Evolutionary conservation across 805 yeast genomes (phyloP).

Genomic region (Grigorovia transvaalensis): DNA sequence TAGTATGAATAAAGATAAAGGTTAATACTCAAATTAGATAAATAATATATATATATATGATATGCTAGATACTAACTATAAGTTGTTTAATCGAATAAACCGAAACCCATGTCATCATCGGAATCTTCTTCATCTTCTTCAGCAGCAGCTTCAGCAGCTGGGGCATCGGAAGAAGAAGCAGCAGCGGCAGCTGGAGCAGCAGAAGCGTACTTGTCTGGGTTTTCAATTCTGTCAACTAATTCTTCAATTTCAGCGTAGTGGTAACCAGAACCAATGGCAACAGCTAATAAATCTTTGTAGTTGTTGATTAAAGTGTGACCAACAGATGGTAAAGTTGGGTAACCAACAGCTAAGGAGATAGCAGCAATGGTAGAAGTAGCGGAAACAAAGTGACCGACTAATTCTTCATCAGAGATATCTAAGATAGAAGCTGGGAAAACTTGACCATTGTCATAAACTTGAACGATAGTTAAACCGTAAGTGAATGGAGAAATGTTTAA

Average conservation of each 20-base stretch:
- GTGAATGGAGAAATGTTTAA: slow-evolving; percentile 99
- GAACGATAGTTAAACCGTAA: slow-evolving; percentile 93
- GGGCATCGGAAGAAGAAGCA: slow-evolving; percentile 47
- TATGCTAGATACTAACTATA: neutral
- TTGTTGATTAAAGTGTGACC: slow-evolving; percentile 97
- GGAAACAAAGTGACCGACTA: slow-evolving; percentile 79
- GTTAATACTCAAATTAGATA: neutral
- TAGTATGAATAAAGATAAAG: neutral
- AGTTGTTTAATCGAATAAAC: slow-evolving; percentile 81
- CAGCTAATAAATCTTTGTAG: slow-evolving; percentile 97
- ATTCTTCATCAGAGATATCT: slow-evolving; percentile 97
- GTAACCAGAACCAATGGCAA: slow-evolving; percentile 97
- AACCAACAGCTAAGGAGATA: slow-evolving; percentile 92
- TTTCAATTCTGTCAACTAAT: slow-evolving; percentile 97
- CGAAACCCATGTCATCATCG: slow-evolving; percentile 87
- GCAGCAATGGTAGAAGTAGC: slow-evolving; percentile 93
- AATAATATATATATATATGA: neutral
- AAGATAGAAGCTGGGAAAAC: slow-evolving; percentile 93
- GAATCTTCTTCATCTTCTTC: slow-evolving; percentile 65
- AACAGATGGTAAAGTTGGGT: slow-evolving; percentile 99
- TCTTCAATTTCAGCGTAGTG: slow-evolving; percentile 98
- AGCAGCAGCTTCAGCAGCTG: slow-evolving; percentile 60
- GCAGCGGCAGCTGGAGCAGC: slow-evolving; percentile 97
- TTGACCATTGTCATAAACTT: slow-evolving; percentile 98
- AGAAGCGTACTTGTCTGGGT: slow-evolving; percentile 99